A percentile compares a stretch with the other conserved stretches of the same genome.
phyloP scores from a whole-genome alignment of 169 alveolate species.

The Cryptosporidium tyzzeri region DNA sequence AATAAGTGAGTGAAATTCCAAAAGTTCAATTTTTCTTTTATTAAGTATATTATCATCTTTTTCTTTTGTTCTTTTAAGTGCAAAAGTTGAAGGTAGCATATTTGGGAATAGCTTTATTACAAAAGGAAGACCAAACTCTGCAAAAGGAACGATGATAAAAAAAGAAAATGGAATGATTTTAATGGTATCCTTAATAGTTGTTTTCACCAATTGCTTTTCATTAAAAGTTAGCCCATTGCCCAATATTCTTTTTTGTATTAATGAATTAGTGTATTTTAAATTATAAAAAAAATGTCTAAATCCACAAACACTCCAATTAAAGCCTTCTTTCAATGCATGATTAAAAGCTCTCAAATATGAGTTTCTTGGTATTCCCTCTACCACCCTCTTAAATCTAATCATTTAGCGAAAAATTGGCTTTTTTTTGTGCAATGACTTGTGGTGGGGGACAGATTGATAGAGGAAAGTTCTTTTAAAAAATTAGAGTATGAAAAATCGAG shows the following conservation, averaged over 20 bases:
- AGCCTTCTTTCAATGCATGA: not conserved
- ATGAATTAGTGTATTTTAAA: not conserved
- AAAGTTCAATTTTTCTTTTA: conserved; percentile 3
- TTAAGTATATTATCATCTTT: conserved; percentile 68
- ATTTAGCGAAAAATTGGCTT: not conserved
- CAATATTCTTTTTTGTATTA: conserved; percentile 11
- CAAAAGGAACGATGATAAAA: conserved; percentile 87
- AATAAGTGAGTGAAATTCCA: not conserved
- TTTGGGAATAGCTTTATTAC: conserved; percentile 89
- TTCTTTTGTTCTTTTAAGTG: conserved; percentile 74
- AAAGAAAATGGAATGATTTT: conserved; percentile 90
- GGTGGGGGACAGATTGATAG: not conserved
- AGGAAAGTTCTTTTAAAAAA: not conserved
- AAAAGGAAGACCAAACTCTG: conserved; percentile 88
- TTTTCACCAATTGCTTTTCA: conserved; percentile 24
- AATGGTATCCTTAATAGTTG: conserved; percentile 87
- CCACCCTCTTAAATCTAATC: not conserved
- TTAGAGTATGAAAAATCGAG: not conserved
- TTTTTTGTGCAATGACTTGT: not conserved
- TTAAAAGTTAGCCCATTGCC: conserved; percentile 38
- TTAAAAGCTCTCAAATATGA: not conserved
- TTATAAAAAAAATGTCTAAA: not conserved
- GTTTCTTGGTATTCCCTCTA: not conserved
- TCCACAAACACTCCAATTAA: conserved; percentile 8
- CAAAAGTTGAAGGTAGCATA: conserved; percentile 90